Evolutionary conservation across 176 grass and related monocot species (phyloP).

Genomic region (Panicum miliaceum): DNA sequence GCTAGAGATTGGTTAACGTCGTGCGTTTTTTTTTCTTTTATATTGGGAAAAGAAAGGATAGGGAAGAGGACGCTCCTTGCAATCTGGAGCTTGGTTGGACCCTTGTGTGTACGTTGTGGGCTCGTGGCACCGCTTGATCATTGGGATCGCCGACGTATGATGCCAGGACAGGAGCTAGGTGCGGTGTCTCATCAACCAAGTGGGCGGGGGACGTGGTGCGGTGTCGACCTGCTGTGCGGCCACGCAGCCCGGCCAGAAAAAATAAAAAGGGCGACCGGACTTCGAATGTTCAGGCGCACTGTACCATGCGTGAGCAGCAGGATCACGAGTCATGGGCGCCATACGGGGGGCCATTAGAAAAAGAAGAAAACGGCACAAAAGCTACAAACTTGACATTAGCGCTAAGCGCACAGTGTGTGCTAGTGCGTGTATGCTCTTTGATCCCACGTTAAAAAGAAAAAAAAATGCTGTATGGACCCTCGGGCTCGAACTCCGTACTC

Average conservation of each 20-base stretch:
- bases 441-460: too few species aligned
- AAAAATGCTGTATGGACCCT: too few species aligned
- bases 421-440: too few species aligned
- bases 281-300: neutral
- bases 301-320: neutral
- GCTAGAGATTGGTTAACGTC: neutral
- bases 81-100: neutral
- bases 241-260: neutral
- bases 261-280: neutral
- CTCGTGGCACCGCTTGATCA: neutral
- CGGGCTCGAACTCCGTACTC: too few species aligned
- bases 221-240: neutral
- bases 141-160: neutral
- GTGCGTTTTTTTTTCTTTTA: neutral
- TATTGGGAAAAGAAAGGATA: neutral
- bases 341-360: neutral
- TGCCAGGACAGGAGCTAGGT: neutral
- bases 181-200: neutral
- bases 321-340: slow-evolving; percentile 3
- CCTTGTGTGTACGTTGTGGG: neutral
- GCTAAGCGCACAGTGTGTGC: too few species aligned
- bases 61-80: neutral
- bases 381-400: neutral
- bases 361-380: neutral
- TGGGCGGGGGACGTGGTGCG: neutral